phyloP scores from a whole-genome alignment of 2,329 filamentous ascomycete genomes.

The Epichloe baconii region DNA sequence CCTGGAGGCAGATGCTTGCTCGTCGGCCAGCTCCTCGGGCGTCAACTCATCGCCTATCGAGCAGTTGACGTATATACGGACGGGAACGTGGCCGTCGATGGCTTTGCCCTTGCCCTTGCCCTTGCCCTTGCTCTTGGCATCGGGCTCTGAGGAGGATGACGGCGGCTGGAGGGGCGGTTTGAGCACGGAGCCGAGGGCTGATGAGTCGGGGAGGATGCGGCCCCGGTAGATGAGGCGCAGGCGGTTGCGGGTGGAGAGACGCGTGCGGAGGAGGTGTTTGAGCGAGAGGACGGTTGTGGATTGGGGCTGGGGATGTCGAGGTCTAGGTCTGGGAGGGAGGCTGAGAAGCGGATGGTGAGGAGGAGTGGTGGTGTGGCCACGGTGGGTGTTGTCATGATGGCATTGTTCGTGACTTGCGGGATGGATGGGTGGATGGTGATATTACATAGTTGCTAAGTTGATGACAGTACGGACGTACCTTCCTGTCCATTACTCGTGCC shows the following conservation, averaged over 20 bases:
- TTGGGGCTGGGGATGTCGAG: conserved; percentile 57
- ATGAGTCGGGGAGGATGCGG: conserved; percentile 65
- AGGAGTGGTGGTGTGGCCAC: conserved; percentile 36
- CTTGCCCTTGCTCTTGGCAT: conserved; percentile 20
- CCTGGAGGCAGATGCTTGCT: conserved; percentile 36
- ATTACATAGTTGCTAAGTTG: too few relatives aligned
- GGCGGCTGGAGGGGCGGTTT: conserved; percentile 48
- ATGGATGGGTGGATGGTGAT: not conserved
- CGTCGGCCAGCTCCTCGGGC: conserved; percentile 52
- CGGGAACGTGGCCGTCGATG: conserved; percentile 16
- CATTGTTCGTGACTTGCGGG: not conserved
- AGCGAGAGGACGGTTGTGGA: conserved; percentile 63
- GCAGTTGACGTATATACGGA: conserved; percentile 80
- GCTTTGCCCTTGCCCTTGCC: conserved; percentile 67
- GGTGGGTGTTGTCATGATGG: conserved; percentile 12
- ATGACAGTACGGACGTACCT: too few relatives aligned
- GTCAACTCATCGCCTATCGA: conserved; percentile 70
- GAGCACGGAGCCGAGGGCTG: conserved; percentile 55
- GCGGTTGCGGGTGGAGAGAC: conserved; percentile 55
- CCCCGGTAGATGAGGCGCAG: conserved; percentile 85
- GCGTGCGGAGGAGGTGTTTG: conserved; percentile 67
- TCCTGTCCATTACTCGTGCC: too few relatives aligned
- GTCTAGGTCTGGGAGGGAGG: conserved; percentile 68
- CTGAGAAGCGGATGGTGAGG: conserved; percentile 83
- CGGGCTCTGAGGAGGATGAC: conserved; percentile 22